Base-by-base conservation (phyloP, 2,329 filamentous ascomycete species). In the Fusarium tuaranense region DNA sequence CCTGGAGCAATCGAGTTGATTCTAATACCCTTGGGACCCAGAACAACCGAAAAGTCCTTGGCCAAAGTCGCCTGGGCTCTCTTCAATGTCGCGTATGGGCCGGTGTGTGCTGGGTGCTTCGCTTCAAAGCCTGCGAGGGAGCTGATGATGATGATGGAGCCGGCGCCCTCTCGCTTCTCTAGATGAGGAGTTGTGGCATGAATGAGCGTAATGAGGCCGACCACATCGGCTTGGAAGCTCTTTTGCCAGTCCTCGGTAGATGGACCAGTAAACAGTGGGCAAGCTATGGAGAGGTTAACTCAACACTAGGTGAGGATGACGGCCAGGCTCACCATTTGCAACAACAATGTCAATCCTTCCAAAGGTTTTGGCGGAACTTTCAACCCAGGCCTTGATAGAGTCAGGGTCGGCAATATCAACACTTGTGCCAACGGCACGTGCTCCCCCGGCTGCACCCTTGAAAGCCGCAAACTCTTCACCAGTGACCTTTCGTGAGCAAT, bases 111-210 rank as follows among this genome's bases (percentile, higher is more conserved):
- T 9, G 64, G 63, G 4, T 75, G 70, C 4, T 60, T 63, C 1
- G 74, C 57, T 10, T 78, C 73, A 7, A 75, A 79, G 0, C 79
- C 78, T 2, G 79, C 77, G 16, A 77, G 63, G 1, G 79, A 80
- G 6, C 74, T 76, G 2, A 79, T 73, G 3, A 80, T 75, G 1
- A 80, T 38, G 4, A 80, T 78, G 1, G 79, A 80, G 18, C 75
- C 76, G 14, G 63, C 44, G 1, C 73, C 76, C 2, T 67, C 66
- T 0, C 68, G 61, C 22, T 75, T 67, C 25, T 71, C 75, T 0
- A 79, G 69, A 9, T 78, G 68, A 2, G 74, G 78, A 1, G 65
- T 67, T 0, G 69, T 61, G 1, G 68, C 65, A 7, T 79, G 74
- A 10, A 79, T 77, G 3, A 79, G 59, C 5, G 61, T 66, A 7